Base-by-base conservation (phyloP, 352 stramenopile genomes). In the Phytophthora rubi region DNA sequence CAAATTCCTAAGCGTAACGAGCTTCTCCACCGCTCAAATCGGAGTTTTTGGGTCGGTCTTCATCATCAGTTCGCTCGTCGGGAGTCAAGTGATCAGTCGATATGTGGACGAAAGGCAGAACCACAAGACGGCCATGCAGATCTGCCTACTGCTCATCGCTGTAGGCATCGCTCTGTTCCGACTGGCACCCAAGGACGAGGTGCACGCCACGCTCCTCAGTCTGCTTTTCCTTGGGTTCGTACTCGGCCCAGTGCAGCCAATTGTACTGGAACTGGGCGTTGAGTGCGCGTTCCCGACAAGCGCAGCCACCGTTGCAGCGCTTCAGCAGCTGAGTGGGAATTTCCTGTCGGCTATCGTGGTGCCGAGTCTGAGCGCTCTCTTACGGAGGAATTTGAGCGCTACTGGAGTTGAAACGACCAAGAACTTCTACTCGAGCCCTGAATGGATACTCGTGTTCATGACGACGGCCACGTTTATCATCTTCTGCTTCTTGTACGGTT, bases 301-400 rank as follows among this genome's bases (percentile, higher is more conserved):
- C 44, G 84, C 86, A 44, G 81, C 84, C 23, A 90, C 84, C 0
- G 84, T 92, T 18, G 84, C 84, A 26, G 84, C 84, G 44, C 70
- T 92, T 1, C 81, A 92, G 56, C 84, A 92, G 56, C 81, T 92
- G 44, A 90, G 82, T 59, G 84, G 84, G 9, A 92, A 92, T 53
- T 86, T 90, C 21, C 56, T 92, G 0, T 92, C 84, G 51, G 84
- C 82, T 6, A 66, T 88, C 28, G 18, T 80, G 2, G 84, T 92
- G 8, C 84, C 84, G 0, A 62, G 65, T 2, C 61, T 92, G 13
- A 86, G 80, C 53, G 60, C 77, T 3, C 30, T 91, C 6, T 71
- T 81, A 39, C 71, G 79, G 15, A 83, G 58, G 10, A 64, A 79
- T 45, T 71, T 64, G 21, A 80, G 80, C 48, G 55, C 59, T 18